A percentile compares a stretch with the other conserved stretches of the same genome.
Evolutionary conservation across 1,284 basidiomycete species (phyloP).

Genomic region (Sporisorium graminicola): DNA sequence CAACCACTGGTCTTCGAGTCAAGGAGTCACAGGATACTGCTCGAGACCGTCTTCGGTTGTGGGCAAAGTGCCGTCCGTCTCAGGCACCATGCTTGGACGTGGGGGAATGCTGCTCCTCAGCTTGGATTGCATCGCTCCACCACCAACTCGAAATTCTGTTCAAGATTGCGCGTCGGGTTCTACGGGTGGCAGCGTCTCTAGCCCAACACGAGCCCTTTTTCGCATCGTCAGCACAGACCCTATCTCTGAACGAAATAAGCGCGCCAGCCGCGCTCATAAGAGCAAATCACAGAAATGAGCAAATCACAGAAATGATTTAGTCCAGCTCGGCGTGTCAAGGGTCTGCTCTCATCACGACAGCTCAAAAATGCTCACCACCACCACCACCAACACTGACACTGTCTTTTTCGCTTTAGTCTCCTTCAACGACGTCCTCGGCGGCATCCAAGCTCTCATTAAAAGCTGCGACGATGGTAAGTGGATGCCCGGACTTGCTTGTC

Average conservation of each 20-base stretch:
- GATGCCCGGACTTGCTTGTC: no score
- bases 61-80: no score
- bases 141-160: neutral
- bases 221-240: conserved; percentile 10
- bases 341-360: neutral
- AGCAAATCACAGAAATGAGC: neutral
- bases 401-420: no score
- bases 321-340: neutral
- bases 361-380: no score
- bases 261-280: conserved; percentile 14
- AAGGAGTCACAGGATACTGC: neutral
- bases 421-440: no score
- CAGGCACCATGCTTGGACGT: no score
- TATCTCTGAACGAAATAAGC: neutral
- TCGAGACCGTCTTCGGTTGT: no score
- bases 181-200: conserved; percentile 46
- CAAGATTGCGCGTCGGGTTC: conserved; percentile 36
- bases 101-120: no score
- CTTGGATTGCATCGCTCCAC: neutral
- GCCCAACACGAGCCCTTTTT: conserved; percentile 16
- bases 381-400: neutral
- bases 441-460: no score
- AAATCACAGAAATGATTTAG: conserved; percentile 1
- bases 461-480: neutral
- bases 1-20: no score